These are phyloP conservation scores for Sporisorium scitamineum DNA, from an alignment of 1,284 basidiomycete species.

Conservation along the genomic window DNA sequence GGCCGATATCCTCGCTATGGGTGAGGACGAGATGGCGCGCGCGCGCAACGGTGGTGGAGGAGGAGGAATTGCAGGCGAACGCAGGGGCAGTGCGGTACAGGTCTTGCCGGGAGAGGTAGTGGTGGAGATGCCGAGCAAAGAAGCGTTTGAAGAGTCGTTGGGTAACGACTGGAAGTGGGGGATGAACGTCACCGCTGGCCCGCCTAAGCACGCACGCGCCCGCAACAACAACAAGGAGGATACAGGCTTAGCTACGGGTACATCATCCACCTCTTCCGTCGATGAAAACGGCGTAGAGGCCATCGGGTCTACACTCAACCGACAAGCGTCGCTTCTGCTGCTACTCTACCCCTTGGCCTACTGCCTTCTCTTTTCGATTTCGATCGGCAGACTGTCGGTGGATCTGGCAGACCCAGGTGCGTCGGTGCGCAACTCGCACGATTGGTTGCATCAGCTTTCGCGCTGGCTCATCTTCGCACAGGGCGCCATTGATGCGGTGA, in stretches of 20 bases:
- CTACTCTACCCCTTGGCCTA: slow-evolving; percentile 60
- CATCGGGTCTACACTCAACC: slow-evolving; percentile 59
- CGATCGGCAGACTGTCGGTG: slow-evolving; percentile 50
- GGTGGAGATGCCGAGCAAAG: slow-evolving; percentile 49
- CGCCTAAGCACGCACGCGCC: background rate
- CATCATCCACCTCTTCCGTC: slow-evolving; percentile 26
- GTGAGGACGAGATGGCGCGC: slow-evolving; percentile 33
- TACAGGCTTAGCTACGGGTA: slow-evolving; percentile 19
- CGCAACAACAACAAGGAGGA: slow-evolving; percentile 1
- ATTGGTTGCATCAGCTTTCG: slow-evolving; percentile 45
- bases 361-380: slow-evolving; percentile 56
- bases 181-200: slow-evolving; percentile 43
- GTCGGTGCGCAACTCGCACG: slow-evolving; percentile 25
- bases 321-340: slow-evolving; percentile 58
- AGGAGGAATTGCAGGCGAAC: background rate
- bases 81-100: slow-evolving; percentile 34
- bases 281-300: slow-evolving; percentile 57
- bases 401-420: slow-evolving; percentile 44
- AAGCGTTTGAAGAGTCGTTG: slow-evolving; percentile 44
- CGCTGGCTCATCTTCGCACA: slow-evolving; percentile 64
- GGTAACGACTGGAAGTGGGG: slow-evolving; percentile 58
- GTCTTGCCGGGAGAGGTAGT: slow-evolving; percentile 40
- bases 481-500: slow-evolving; percentile 58
- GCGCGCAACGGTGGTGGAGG: slow-evolving; percentile 11
- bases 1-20: slow-evolving; percentile 42